Evolutionary conservation across 2,329 filamentous ascomycete species (phyloP), one percentile per base, ranked within the genome.

Genomic region (Verticillium longisporum): DNA sequence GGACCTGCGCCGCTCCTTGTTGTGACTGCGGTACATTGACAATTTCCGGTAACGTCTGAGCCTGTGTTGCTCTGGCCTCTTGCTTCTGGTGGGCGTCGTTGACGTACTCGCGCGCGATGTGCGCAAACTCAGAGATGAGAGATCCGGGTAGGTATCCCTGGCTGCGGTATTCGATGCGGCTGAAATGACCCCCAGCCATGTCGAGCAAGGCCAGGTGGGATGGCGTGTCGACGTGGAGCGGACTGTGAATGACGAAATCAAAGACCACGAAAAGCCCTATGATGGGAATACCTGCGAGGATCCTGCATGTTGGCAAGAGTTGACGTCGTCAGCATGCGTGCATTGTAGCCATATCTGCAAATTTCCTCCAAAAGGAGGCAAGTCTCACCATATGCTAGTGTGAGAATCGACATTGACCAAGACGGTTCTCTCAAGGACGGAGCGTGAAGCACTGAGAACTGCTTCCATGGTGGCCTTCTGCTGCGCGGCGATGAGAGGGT

Each of bases 91-190:
- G 45, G 11, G 10, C 45, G 11, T 50, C 65, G 56, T 69, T 71
- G 15, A 77, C 71, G 37, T 77, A 78, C 53, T 78, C 72, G 1
- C 75, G 68, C 0, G 77, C 77, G 56, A 79, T 77, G 61, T 77
- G 70, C 0, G 74, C 70, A 61, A 78, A 77, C 50, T 77, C 73
- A 2, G 73, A 68, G 4, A 78, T 66, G 4, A 77, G 64, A 1
- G 74, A 76, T 0, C 69, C 70, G 0, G 73, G 75, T 0, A 79
- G 64, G 3, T 68, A 67, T 1, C 74, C 73, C 1, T 67, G 69
- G 15, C 74, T 75, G 10, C 71, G 71, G 58, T 72, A 75, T 62
- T 79, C 78, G 9, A 79, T 66, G 7, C 73, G 68, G 56, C 73
- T 76, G 55, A 80, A 80, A 62, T 79, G 75, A 1, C 75, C 77